phyloP scores from a whole-genome alignment of 2,329 filamentous ascomycete species.

The Rhynchosporium agropyri region DNA sequence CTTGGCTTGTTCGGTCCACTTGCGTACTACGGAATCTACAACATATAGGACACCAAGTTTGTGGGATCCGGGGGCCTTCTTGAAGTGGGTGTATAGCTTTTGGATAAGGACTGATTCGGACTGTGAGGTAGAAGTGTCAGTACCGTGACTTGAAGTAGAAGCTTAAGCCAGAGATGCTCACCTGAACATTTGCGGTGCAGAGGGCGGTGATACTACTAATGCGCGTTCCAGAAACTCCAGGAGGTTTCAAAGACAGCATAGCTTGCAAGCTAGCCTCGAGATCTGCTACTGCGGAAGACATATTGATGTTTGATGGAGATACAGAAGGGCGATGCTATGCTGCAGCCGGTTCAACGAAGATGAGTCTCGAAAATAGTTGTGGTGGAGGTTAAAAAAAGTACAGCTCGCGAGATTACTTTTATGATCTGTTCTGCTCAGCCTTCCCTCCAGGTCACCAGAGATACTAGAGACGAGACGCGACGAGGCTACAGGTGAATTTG shows the following conservation, averaged over 20 bases:
- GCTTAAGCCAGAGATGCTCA: constrained; percentile 52
- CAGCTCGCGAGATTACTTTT: constrained; percentile 32
- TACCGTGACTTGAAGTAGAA: constrained; percentile 14
- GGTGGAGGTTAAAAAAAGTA: constrained; percentile 19
- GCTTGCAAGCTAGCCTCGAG: constrained; percentile 88
- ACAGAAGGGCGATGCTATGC: constrained; percentile 24
- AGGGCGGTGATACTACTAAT: constrained; percentile 85
- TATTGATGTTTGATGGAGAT: constrained; percentile 45
- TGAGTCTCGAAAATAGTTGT: constrained; percentile 21
- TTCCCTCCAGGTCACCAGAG: constrained; percentile 16
- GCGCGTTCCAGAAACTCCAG: constrained; percentile 90
- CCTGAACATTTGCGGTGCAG: constrained; percentile 88
- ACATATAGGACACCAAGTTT: constrained; percentile 99
- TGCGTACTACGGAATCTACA: constrained; percentile 98
- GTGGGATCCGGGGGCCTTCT: constrained; percentile 90
- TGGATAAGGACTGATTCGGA: constrained; percentile 93
- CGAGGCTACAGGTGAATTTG: constrained; percentile 35
- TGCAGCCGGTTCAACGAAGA: constrained; percentile 26
- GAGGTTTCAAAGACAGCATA: constrained; percentile 88
- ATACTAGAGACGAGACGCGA: constrained; percentile 19
- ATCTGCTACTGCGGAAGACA: constrained; percentile 86
- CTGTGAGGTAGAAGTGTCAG: constrained; percentile 51
- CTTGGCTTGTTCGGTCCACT: constrained; percentile 97
- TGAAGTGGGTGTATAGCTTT: constrained; percentile 96
- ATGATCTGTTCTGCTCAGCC: constrained; percentile 28